Evolutionary conservation across 495 filamentous ascomycete genomes (phyloP).

Genomic region (Cercophora samala): DNA sequence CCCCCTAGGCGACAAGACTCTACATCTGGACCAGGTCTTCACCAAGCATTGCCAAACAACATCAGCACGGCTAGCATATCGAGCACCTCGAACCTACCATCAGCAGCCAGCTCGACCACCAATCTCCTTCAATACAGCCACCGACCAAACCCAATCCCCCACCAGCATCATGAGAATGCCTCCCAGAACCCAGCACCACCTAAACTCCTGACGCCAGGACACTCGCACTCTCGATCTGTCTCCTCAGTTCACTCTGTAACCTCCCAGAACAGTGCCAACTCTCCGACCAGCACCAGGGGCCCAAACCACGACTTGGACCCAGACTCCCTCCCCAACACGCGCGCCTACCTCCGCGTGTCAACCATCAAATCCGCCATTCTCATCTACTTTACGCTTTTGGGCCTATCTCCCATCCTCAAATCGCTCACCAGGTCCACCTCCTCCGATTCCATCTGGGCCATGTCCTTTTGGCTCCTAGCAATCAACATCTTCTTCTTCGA

Average conservation of each 20-base stretch:
- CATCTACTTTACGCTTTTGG: constrained; percentile 88
- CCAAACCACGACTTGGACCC: constrained; percentile 7
- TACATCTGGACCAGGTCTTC: not conserved
- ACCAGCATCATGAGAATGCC: constrained; percentile 3
- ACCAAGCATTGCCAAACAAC: constrained; percentile 9
- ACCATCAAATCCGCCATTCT: constrained; percentile 83
- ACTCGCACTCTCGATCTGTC: constrained; percentile 32
- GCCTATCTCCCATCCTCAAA: constrained; percentile 89
- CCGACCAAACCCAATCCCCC: constrained; percentile 13
- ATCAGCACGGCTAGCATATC: constrained; percentile 29
- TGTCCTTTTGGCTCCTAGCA: constrained; percentile 86
- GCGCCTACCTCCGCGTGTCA: constrained; percentile 40
- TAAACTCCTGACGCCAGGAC: constrained; percentile 25
- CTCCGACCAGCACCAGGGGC: constrained; percentile 11
- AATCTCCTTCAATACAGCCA: constrained; percentile 33
- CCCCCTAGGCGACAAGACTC: constrained; percentile 29
- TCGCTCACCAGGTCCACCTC: constrained; percentile 88
- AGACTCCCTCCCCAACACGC: constrained; percentile 21
- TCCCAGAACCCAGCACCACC: constrained; percentile 15
- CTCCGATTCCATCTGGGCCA: constrained; percentile 91
- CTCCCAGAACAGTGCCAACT: constrained; percentile 34
- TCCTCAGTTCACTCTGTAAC: constrained; percentile 37
- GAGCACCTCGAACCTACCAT: constrained; percentile 32
- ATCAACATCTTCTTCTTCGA: constrained; percentile 98
- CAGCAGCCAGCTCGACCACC: constrained; percentile 41